Conservation (phyloP, 2,329 filamentous ascomycete genomes). For the Geosmithia putterillii region DNA sequence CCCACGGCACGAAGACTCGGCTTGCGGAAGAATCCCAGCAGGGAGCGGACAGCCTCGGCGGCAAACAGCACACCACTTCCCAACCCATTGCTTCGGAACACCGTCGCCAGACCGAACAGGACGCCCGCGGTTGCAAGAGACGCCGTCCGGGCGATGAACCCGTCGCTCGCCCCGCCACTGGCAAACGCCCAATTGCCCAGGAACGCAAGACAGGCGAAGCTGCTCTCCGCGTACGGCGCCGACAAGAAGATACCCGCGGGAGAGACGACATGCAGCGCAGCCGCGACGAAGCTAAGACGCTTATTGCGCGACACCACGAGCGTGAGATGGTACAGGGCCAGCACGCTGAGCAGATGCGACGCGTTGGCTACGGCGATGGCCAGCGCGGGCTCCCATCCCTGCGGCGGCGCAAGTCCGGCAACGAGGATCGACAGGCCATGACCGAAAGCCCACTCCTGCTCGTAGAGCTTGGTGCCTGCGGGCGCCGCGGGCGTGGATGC, state of each 20-base stretch:
- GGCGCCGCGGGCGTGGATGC: conserved; percentile 20
- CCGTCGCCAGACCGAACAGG: conserved; percentile 59
- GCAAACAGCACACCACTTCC: conserved; percentile 69
- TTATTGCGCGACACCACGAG: conserved; percentile 33
- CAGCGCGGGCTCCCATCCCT: conserved; percentile 28
- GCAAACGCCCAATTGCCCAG: conserved; percentile 59
- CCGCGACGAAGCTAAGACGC: conserved; percentile 55
- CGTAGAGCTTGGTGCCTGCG: conserved; percentile 53
- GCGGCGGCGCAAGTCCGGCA: conserved; percentile 5
- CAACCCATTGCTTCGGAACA: conserved; percentile 76
- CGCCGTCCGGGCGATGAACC: conserved; percentile 23
- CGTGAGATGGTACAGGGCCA: conserved; percentile 59
- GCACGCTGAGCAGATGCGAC: conserved; percentile 65
- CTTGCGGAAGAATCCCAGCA: conserved; percentile 10
- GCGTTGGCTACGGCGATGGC: conserved; percentile 57
- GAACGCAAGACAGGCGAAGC: conserved; percentile 70
- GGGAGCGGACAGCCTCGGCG: conserved; percentile 37
- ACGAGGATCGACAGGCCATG: conserved; percentile 24
- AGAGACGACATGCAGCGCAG: conserved; percentile 68
- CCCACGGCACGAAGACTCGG: conserved; percentile 27
- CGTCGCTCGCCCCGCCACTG: conserved; percentile 19
- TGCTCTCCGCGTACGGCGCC: conserved; percentile 71
- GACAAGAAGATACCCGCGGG: conserved; percentile 85
- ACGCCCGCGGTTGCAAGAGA: conserved; percentile 51
- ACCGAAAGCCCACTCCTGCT: conserved; percentile 82